Conservation (phyloP, 495 filamentous ascomycete genomes). For the Friedmanniomyces endolithicus region DNA sequence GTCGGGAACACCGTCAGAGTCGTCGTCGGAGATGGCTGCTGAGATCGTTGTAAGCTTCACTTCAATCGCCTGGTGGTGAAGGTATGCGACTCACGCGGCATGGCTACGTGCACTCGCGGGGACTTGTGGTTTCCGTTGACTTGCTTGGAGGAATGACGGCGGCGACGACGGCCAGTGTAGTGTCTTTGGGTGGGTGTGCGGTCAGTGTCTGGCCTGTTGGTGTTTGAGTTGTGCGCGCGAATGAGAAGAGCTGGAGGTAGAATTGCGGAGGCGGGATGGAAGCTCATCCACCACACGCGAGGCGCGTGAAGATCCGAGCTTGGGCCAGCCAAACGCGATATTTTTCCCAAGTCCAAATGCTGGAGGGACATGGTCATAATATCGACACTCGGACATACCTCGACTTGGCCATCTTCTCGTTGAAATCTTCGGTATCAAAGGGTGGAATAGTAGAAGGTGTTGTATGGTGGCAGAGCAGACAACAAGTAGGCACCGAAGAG, state of each 20-base stretch:
- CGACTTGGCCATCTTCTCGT: not conserved
- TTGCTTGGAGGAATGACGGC: not conserved
- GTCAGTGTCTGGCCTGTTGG: not conserved
- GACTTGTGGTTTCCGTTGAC: not conserved
- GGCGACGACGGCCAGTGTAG: not conserved
- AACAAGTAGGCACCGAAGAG: not conserved
- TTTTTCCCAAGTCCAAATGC: not conserved
- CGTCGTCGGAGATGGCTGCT: slow-evolving; percentile 30
- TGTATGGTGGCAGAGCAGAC: not conserved
- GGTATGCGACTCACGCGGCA: not conserved
- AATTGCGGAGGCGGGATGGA: not conserved
- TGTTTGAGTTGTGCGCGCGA: not conserved
- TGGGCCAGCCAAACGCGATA: not conserved
- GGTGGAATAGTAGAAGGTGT: not conserved
- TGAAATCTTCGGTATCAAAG: not conserved
- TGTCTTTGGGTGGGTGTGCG: not conserved
- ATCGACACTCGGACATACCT: not conserved
- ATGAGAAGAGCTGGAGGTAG: not conserved
- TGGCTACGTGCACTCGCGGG: not conserved
- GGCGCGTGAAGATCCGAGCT: not conserved
- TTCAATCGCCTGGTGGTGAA: not conserved
- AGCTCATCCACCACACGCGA: not conserved
- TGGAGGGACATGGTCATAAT: not conserved
- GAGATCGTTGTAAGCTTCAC: slow-evolving; percentile 4
- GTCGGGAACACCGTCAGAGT: slow-evolving; percentile 24